These are phyloP conservation scores for Ceriops tagal DNA, from an alignment of 345 rosid genomes.

Conservation along the genomic window DNA sequence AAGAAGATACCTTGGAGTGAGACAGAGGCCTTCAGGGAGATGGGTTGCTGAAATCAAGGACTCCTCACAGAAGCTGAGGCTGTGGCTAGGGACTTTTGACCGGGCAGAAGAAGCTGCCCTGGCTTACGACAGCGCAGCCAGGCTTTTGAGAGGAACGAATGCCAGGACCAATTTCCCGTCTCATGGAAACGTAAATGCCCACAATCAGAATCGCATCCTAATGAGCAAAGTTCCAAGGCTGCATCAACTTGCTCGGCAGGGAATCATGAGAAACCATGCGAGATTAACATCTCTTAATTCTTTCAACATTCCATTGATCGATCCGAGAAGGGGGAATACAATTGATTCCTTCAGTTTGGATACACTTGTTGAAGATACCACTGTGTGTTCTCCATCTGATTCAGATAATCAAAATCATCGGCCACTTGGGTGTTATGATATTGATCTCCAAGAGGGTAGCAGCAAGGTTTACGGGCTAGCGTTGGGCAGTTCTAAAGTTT, in stretches of 20 bases:
- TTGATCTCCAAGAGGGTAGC: background rate
- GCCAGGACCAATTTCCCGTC: conserved; percentile 45
- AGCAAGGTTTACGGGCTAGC: conserved; percentile 24
- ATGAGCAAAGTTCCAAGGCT: conserved; percentile 31
- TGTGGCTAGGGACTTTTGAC: conserved; percentile 55
- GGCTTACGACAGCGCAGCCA: conserved; percentile 49
- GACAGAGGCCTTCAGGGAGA: conserved; percentile 59
- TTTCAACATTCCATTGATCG: background rate
- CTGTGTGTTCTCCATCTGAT: conserved; percentile 30
- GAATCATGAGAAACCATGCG: conserved; percentile 38
- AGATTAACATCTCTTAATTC: conserved; percentile 6
- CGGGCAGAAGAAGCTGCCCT: conserved; percentile 47
- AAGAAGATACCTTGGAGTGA: conserved; percentile 45
- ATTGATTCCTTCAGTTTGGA: conserved; percentile 13
- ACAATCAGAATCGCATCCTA: conserved; percentile 14
- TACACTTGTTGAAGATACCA: conserved; percentile 35
- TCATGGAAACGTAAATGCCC: background rate
- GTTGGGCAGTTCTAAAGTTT: conserved; percentile 47
- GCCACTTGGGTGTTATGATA: background rate
- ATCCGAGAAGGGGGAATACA: background rate
- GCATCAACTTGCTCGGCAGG: conserved; percentile 31
- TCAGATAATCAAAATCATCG: background rate
- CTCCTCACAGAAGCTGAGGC: conserved; percentile 49
- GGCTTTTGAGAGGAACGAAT: conserved; percentile 42
- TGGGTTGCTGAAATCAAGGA: conserved; percentile 63